phyloP scores from a whole-genome alignment of 176 grass and related monocot species.

The Echinochloa phyllopogon region DNA sequence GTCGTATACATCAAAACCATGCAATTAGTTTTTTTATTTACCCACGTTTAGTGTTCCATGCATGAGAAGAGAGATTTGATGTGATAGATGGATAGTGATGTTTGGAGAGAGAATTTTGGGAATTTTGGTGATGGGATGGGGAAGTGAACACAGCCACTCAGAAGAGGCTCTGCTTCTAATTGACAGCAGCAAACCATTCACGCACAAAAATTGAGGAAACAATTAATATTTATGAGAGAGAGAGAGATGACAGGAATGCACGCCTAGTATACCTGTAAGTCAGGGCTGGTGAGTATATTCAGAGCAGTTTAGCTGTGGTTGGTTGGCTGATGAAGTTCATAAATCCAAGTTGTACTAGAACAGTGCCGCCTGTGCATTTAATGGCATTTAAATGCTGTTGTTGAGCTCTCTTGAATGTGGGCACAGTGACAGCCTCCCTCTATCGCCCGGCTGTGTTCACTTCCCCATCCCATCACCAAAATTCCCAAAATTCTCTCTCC shows the following conservation, averaged over 20 bases:
- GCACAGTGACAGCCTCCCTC: constrained; percentile 7
- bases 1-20: no score
- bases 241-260: not conserved
- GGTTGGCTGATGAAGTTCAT: constrained; percentile 60
- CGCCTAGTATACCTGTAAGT: constrained; percentile 20
- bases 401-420: constrained; percentile 41
- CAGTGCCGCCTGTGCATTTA: constrained; percentile 42
- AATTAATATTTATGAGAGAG: not conserved
- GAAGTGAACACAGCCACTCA: no score
- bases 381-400: constrained; percentile 49
- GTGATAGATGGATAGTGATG: no score
- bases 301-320: constrained; percentile 44
- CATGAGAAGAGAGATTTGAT: no score
- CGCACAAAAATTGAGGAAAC: not conserved
- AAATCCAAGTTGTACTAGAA: constrained; percentile 43
- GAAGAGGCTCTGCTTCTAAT: not conserved
- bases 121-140: no score
- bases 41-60: no score
- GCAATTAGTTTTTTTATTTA: no score
- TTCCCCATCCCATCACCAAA: no score
- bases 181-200: constrained; percentile 22
- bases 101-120: no score
- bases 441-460: no score
- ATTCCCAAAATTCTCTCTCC: no score
- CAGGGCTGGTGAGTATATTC: constrained; percentile 22